Evolutionary conservation across 2,329 filamentous ascomycete species (phyloP).

Genomic region (Ceratocystis cubensis): DNA sequence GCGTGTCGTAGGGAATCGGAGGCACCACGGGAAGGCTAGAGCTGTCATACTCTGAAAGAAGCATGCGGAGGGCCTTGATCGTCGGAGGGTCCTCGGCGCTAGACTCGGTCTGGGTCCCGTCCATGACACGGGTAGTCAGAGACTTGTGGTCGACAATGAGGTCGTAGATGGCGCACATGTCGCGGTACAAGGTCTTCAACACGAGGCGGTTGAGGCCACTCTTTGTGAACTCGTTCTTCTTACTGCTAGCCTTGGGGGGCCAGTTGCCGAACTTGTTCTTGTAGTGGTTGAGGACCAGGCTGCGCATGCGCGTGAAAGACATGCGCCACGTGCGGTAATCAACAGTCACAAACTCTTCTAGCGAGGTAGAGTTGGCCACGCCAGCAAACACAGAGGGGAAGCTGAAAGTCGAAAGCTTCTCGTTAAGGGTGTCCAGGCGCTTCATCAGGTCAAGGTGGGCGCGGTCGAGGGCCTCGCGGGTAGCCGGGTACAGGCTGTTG

Average conservation of each 20-base stretch:
- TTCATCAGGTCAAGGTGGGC: constrained; percentile 68
- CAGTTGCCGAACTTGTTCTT: constrained; percentile 52
- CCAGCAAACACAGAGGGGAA: constrained; percentile 85
- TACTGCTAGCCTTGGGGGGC: constrained; percentile 83
- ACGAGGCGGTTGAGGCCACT: constrained; percentile 77
- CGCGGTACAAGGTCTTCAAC: constrained; percentile 67
- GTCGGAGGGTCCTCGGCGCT: constrained; percentile 50
- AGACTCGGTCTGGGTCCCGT: constrained; percentile 28
- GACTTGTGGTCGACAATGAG: constrained; percentile 68
- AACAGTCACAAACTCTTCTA: constrained; percentile 61
- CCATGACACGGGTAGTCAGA: constrained; percentile 65
- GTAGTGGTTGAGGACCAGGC: constrained; percentile 57
- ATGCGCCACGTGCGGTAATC: constrained; percentile 75
- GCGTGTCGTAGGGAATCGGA: constrained; percentile 80
- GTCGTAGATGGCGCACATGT: constrained; percentile 80
- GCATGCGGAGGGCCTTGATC: constrained; percentile 58
- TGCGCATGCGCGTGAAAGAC: constrained; percentile 61
- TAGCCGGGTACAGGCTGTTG: constrained; percentile 54
- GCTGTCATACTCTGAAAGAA: constrained; percentile 79
- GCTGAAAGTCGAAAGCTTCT: constrained; percentile 73
- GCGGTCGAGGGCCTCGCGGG: constrained; percentile 67
- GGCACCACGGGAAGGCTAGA: constrained; percentile 82
- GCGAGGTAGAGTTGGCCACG: constrained; percentile 69
- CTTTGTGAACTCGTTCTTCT: constrained; percentile 81
- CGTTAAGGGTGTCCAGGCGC: constrained; percentile 56